phyloP scores from a whole-genome alignment of 1,284 basidiomycete species.

The Ceratobasidium sp. region DNA sequence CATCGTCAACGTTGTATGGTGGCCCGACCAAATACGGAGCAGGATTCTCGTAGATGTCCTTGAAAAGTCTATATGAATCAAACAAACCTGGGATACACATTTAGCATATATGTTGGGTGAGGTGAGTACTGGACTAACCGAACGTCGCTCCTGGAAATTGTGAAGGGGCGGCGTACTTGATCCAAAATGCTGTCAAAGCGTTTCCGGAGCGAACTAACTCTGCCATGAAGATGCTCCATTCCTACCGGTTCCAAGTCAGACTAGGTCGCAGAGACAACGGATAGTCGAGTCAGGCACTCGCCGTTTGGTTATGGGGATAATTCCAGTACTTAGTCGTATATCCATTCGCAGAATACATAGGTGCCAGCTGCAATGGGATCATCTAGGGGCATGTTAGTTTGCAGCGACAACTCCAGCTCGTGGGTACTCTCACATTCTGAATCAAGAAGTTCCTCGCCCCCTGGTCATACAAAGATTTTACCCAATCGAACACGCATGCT shows the following conservation, averaged over 20 bases:
- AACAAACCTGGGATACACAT: slow-evolving; percentile 54
- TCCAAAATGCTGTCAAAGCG: slow-evolving; percentile 30
- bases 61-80: slow-evolving; percentile 34
- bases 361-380: slow-evolving; percentile 63
- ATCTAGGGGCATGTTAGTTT: slow-evolving; percentile 57
- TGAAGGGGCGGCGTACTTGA: slow-evolving; percentile 32
- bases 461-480: slow-evolving; percentile 60
- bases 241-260: slow-evolving; percentile 62
- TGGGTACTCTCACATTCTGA: slow-evolving; percentile 60
- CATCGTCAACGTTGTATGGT: slow-evolving; percentile 7
- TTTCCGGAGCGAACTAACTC: slow-evolving; percentile 57
- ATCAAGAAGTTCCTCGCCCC: slow-evolving; percentile 65
- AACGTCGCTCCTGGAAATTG: slow-evolving; percentile 38
- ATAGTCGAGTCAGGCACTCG: no score
- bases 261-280: slow-evolving; percentile 47
- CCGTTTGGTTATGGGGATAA: slow-evolving; percentile 55
- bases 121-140: slow-evolving; percentile 9
- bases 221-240: slow-evolving; percentile 65
- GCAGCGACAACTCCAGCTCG: not conserved
- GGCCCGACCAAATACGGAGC: slow-evolving; percentile 23
- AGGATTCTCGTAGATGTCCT: slow-evolving; percentile 39
- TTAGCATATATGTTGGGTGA: slow-evolving; percentile 57
- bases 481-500: slow-evolving; percentile 63
- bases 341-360: slow-evolving; percentile 62
- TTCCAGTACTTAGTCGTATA: slow-evolving; percentile 64